These are phyloP conservation scores for Acacia concinna DNA, from an alignment of 331 rosid genomes.

Conservation along the genomic window DNA sequence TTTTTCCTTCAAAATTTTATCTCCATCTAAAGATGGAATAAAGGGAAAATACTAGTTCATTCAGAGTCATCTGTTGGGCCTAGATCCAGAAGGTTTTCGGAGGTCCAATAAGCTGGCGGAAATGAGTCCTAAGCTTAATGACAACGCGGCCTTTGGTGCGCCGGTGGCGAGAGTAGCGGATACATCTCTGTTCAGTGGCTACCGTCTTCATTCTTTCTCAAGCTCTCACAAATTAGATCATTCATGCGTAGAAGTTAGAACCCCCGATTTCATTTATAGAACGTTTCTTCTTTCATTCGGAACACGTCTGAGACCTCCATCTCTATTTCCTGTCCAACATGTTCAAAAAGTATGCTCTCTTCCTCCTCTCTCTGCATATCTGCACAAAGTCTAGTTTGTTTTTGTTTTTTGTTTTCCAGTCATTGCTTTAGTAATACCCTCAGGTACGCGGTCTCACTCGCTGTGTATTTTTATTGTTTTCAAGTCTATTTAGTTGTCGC, in stretches of 20 bases:
- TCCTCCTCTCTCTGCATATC: background rate
- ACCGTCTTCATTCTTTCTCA: background rate
- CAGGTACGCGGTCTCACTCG: background rate
- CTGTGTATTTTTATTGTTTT: background rate
- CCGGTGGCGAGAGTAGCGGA: conserved; percentile 5
- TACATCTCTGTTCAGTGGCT: conserved; percentile 19
- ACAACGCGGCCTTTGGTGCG: background rate
- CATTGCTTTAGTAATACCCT: background rate
- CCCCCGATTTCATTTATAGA: background rate
- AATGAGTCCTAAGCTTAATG: background rate
- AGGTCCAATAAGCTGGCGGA: background rate
- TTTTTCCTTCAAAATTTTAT: too few species aligned
- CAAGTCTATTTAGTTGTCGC: background rate
- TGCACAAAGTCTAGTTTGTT: background rate
- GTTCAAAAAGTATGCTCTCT: conserved; percentile 80
- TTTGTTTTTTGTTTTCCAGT: background rate
- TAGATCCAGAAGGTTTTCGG: too few species aligned
- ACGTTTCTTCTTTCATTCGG: background rate
- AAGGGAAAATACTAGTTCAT: too few species aligned
- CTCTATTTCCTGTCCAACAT: conserved; percentile 38
- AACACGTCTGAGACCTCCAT: background rate
- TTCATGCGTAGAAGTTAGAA: conserved; percentile 20
- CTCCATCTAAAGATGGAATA: too few species aligned
- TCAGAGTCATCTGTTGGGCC: too few species aligned
- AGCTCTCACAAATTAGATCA: background rate